A percentile compares a stretch with the other conserved stretches of the same genome.
Evolutionary conservation across 192 early-diverging fungal species (phyloP).

Genomic region (Diversispora eburnea): DNA sequence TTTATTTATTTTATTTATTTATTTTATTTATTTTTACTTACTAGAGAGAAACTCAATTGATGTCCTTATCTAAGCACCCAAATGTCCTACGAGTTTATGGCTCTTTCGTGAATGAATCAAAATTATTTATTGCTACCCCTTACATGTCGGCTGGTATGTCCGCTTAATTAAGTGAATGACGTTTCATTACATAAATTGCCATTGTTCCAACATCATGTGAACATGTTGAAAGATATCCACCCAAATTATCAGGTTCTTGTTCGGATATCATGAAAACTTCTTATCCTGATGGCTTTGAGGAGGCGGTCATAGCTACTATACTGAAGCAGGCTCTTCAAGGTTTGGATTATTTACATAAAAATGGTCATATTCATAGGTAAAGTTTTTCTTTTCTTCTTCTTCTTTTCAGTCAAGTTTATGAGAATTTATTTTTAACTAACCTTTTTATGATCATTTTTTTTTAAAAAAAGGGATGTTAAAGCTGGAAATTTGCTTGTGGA

Average conservation of each 20-base stretch:
- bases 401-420: neutral
- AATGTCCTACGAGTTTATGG: slow-evolving; percentile 81
- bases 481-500: slow-evolving; percentile 69
- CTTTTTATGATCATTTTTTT: neutral
- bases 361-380: slow-evolving; percentile 60
- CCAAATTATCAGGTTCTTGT: slow-evolving; percentile 60
- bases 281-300: slow-evolving; percentile 80
- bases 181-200: slow-evolving; percentile 4
- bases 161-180: slow-evolving; percentile 6
- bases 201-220: neutral
- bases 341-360: slow-evolving; percentile 61
- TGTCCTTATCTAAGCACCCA: slow-evolving; percentile 82
- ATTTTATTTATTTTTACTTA: neutral
- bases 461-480: slow-evolving; percentile 56
- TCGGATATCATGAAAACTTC: slow-evolving; percentile 89
- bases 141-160: slow-evolving; percentile 62
- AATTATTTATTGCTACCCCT: slow-evolving; percentile 83
- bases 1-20: neutral
- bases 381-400: too few species aligned
- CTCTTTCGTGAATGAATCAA: slow-evolving; percentile 77
- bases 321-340: slow-evolving; percentile 72
- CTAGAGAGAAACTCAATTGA: slow-evolving; percentile 79
- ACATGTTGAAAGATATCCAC: slow-evolving; percentile 23
- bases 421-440: neutral
- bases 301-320: slow-evolving; percentile 73